A percentile compares a stretch with the other conserved stretches of the same genome.
Evolutionary conservation across 495 filamentous ascomycete genomes (phyloP).

Genomic region (Paragyromitra xinjiangensis): DNA sequence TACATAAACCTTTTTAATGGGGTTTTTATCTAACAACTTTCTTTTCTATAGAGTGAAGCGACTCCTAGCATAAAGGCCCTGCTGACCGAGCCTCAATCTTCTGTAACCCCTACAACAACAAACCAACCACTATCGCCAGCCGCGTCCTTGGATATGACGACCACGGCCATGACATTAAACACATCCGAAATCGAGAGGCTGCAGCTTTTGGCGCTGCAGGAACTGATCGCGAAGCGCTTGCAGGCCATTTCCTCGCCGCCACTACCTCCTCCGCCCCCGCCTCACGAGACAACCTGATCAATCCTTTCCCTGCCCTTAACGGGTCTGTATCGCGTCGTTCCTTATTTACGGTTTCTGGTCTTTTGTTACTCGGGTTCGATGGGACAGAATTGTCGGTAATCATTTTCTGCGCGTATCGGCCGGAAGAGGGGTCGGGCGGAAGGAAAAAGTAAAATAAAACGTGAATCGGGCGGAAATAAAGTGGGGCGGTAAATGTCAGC

Average conservation of each 20-base stretch:
- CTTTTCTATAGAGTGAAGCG: slow-evolving; percentile 41
- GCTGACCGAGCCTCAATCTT: slow-evolving; percentile 43
- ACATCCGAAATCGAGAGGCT: slow-evolving; percentile 37
- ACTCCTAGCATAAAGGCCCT: slow-evolving; percentile 40
- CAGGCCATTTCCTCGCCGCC: slow-evolving; percentile 26
- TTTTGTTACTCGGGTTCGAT: slow-evolving; percentile 16
- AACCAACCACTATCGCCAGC: slow-evolving; percentile 49
- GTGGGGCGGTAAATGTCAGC: slow-evolving; percentile 32
- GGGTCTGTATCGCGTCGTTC: slow-evolving; percentile 12
- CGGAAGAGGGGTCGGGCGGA: neutral
- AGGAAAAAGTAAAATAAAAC: slow-evolving; percentile 18
- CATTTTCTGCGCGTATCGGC: slow-evolving; percentile 12
- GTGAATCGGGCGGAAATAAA: slow-evolving; percentile 31
- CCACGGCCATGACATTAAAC: slow-evolving; percentile 16
- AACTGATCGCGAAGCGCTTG: slow-evolving; percentile 43
- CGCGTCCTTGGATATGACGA: slow-evolving; percentile 42
- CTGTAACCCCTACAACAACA: slow-evolving; percentile 18
- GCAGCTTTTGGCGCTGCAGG: slow-evolving; percentile 45
- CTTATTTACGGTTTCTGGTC: slow-evolving; percentile 10
- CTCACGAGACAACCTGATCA: slow-evolving; percentile 22
- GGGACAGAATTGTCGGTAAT: neutral
- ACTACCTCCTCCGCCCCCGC: slow-evolving; percentile 17
- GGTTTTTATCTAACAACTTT: slow-evolving; percentile 11
- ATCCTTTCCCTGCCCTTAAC: neutral
- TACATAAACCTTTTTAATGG: neutral